phyloP scores from a whole-genome alignment of 2,329 filamentous ascomycete species.

The Exserohilum rostratum region DNA sequence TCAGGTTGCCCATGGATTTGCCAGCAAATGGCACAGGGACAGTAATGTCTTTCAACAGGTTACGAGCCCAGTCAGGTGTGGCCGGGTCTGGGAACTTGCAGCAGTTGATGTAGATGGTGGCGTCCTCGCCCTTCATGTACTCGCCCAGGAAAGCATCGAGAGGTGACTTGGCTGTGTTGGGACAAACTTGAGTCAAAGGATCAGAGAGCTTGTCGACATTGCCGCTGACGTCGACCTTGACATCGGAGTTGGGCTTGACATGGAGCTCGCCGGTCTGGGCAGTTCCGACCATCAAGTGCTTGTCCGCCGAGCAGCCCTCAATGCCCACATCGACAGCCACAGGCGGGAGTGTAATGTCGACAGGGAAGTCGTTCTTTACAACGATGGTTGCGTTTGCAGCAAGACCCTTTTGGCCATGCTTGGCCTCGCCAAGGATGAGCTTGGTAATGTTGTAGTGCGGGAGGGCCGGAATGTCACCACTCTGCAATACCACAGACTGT shows the following conservation, averaged over 20 bases:
- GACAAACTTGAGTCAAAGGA: constrained; percentile 74
- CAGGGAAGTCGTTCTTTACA: constrained; percentile 76
- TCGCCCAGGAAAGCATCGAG: constrained; percentile 80
- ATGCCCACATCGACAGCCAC: constrained; percentile 86
- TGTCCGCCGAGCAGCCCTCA: constrained; percentile 76
- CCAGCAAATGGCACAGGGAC: constrained; percentile 86
- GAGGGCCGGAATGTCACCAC: constrained; percentile 72
- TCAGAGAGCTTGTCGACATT: constrained; percentile 76
- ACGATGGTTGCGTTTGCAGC: constrained; percentile 77
- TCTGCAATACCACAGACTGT: constrained; percentile 79
- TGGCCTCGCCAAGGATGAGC: constrained; percentile 77
- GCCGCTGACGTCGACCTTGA: constrained; percentile 73
- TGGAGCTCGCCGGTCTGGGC: constrained; percentile 71
- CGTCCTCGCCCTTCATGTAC: constrained; percentile 80
- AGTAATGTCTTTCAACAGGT: constrained; percentile 80
- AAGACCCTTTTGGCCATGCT: constrained; percentile 67
- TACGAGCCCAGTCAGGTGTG: constrained; percentile 81
- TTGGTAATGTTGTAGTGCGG: constrained; percentile 83
- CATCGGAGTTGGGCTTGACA: constrained; percentile 70
- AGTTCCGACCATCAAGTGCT: constrained; percentile 78
- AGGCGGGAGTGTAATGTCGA: constrained; percentile 76
- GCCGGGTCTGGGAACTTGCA: constrained; percentile 68
- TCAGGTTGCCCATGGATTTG: constrained; percentile 77
- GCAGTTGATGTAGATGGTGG: constrained; percentile 82
- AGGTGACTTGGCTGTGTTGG: constrained; percentile 77